Evolutionary conservation across 1,284 basidiomycete species (phyloP), one percentile per base, ranked within the genome.

Genomic region (Microbotryum violaceum): DNA sequence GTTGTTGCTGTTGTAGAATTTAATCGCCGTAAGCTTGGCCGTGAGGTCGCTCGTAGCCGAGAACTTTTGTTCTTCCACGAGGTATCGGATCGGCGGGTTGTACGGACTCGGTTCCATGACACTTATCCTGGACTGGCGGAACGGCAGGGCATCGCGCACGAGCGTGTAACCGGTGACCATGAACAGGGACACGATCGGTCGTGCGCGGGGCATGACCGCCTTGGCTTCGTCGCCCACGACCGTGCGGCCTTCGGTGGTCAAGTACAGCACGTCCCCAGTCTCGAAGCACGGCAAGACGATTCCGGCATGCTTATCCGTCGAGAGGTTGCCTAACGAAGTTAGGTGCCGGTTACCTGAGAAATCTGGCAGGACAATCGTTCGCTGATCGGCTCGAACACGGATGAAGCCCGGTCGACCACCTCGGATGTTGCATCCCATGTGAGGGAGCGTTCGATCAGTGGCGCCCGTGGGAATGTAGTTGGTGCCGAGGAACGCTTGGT

Each of bases 341-440:
- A 85, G 76, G 27, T 84, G 69, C 2, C 83, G 79, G 68, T 85
- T 72, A 81, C 83, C 84, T 45, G 82, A 83, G 65, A 79, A 85
- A 69, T 86, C 83, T 0, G 84, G 84, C 21, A 85, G 66, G 6
- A 82, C 78, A 12, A 85, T 64, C 0, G 82, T 85, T 31, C 79
- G 76, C 4, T 79, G 78, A 67, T 85, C 81, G 2, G 79, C 79
- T n/a, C 75, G 73, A 6, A 84, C 80, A 20, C 83, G 82, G 3
- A 82, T 74, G 67, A 84, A 85, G 0, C 84, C 84, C n/a, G 78
- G 77, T 48, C 77, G 75, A 1, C 84, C 85, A 7, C 82, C 83
- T 3, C 84, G 81, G 46, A 84, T 81, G 64, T 85, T 86, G 76
- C 82, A 82, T 23, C 83, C 84, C 12, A 84, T 70, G 68, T 85